Percentiles rank a stretch among this genome's conserved stretches.
Evolutionary conservation across 2,329 filamentous ascomycete genomes (phyloP).

Genomic region (Fusarium papillatum): DNA sequence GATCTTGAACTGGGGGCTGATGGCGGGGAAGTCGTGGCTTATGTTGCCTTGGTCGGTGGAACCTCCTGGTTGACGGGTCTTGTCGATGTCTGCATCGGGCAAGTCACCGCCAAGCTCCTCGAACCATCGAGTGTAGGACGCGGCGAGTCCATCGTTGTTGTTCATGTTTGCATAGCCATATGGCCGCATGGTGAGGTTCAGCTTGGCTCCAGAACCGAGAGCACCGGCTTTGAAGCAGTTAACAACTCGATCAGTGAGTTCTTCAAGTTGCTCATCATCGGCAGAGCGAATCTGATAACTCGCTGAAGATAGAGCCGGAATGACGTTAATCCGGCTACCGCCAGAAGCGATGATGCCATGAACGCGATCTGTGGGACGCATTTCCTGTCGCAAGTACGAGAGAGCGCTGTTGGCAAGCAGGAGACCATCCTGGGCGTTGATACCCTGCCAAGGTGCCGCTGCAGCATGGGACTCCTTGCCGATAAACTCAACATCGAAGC

Average conservation of each 20-base stretch:
- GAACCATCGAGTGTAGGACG: slow-evolving; percentile 40
- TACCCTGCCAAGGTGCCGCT: slow-evolving; percentile 31
- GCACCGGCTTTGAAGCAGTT: slow-evolving; percentile 46
- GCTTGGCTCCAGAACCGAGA: slow-evolving; percentile 47
- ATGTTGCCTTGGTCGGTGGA: slow-evolving; percentile 49
- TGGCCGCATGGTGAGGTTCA: slow-evolving; percentile 51
- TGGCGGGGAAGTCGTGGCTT: slow-evolving; percentile 45
- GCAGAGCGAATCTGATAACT: slow-evolving; percentile 70
- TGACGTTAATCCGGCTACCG: slow-evolving; percentile 39
- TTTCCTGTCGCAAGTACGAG: slow-evolving; percentile 36
- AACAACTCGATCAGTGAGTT: slow-evolving; percentile 37
- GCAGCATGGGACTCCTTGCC: slow-evolving; percentile 33
- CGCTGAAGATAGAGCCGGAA: slow-evolving; percentile 64
- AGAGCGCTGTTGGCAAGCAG: slow-evolving; percentile 36
- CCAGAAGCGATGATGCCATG: slow-evolving; percentile 37
- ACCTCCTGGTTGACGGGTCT: slow-evolving; percentile 36
- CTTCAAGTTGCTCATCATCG: slow-evolving; percentile 45
- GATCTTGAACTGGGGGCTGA: slow-evolving; percentile 45
- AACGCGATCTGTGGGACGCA: slow-evolving; percentile 29
- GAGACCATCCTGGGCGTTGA: slow-evolving; percentile 40
- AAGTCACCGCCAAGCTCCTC: slow-evolving; percentile 39
- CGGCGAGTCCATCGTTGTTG: slow-evolving; percentile 45
- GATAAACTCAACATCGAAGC: slow-evolving; percentile 33
- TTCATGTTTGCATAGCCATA: slow-evolving; percentile 49
- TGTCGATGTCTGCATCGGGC: slow-evolving; percentile 42